Evolutionary conservation across 179 eudicot species (phyloP).

Genomic region (Actinidia polygama): DNA sequence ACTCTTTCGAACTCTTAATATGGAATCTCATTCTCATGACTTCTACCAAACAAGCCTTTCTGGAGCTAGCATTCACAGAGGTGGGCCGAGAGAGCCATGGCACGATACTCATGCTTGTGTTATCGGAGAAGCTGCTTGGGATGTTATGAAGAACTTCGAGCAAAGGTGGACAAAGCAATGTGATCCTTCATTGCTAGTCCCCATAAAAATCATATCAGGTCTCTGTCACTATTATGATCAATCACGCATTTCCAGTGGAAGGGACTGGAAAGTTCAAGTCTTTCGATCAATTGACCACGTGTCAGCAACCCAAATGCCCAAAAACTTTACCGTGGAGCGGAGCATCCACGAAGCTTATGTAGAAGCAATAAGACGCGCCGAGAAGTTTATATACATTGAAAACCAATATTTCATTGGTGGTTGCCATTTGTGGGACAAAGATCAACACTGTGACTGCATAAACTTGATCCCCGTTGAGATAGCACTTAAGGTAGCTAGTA

Average conservation of each 20-base stretch:
- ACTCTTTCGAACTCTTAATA: slow-evolving; percentile 61
- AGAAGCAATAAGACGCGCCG: slow-evolving; percentile 85
- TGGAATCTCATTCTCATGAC: slow-evolving; percentile 55
- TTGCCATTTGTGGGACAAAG: slow-evolving; percentile 76
- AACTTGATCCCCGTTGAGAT: slow-evolving; percentile 90
- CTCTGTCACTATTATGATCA: slow-evolving; percentile 31
- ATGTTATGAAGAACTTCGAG: slow-evolving; percentile 74
- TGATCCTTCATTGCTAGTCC: slow-evolving; percentile 59
- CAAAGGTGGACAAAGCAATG: slow-evolving; percentile 89
- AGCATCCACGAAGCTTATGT: slow-evolving; percentile 90
- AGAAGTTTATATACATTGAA: slow-evolving; percentile 82
- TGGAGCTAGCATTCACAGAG: slow-evolving; percentile 76
- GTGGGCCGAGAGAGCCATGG: slow-evolving; percentile 95
- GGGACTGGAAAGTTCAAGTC: slow-evolving; percentile 83
- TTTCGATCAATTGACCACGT: slow-evolving; percentile 79
- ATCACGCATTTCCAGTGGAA: slow-evolving; percentile 27
- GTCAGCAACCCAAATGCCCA: slow-evolving; percentile 62
- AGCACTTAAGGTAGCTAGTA: slow-evolving; percentile 75
- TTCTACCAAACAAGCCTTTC: slow-evolving; percentile 73
- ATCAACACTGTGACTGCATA: slow-evolving; percentile 69
- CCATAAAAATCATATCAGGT: slow-evolving; percentile 40
- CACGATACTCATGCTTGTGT: slow-evolving; percentile 85
- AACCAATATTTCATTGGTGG: slow-evolving; percentile 93
- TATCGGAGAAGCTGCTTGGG: slow-evolving; percentile 77
- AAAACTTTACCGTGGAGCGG: slow-evolving; percentile 44